Base-by-base conservation (phyloP, 768 basidiomycete genomes). In the Mycena amicta region DNA sequence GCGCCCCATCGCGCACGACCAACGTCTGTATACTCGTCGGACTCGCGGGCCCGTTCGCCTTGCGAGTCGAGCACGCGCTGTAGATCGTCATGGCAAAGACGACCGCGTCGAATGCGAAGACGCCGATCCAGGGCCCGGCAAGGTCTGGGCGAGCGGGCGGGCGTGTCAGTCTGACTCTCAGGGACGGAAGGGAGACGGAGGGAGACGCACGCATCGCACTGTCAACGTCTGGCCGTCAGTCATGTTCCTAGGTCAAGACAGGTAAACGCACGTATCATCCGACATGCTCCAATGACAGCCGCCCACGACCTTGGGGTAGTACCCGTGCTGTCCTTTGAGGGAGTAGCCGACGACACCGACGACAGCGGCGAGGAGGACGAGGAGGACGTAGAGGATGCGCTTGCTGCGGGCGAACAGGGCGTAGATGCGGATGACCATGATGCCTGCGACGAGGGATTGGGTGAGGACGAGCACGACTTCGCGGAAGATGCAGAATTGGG, bases 1-100 rank as follows among this genome's bases (percentile, higher is more conserved):
- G 52, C 11, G 71, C 69, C 59, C 76, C 75, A 55, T 78, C 77
- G 29, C 75, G 67, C 26, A 71, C 59, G 3, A 78, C 59, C 8
- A 77, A 56, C 13, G 64, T 65, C 11, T 52, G 55, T 27, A 51
- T 50, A n/a, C 31, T 25, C 41, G 28, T n/a, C n/a, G n/a, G n/a
- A n/a, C n/a, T n/a, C 23, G 50, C 18, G 30, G 57, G 46, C 31
- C 53, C 31, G 25, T 33, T 50, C 20, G 39, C 49, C 40, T 46
- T 47, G 13, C 67, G 58, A 2, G 57, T 56, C 47, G 33, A 56
- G 55, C 49, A 66, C 3, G 74, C 72, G 63, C 69, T 72, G 54
- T 39, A 55, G 18, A 76, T 20, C 1, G 74, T 77, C 49, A 77
- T 59, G 20, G 46, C 43, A 33, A 75, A 71, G 25, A 77, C 64